These are phyloP conservation scores for Talaromyces pinophilus DNA, from an alignment of 2,329 filamentous ascomycete genomes.

Conservation along the genomic window DNA sequence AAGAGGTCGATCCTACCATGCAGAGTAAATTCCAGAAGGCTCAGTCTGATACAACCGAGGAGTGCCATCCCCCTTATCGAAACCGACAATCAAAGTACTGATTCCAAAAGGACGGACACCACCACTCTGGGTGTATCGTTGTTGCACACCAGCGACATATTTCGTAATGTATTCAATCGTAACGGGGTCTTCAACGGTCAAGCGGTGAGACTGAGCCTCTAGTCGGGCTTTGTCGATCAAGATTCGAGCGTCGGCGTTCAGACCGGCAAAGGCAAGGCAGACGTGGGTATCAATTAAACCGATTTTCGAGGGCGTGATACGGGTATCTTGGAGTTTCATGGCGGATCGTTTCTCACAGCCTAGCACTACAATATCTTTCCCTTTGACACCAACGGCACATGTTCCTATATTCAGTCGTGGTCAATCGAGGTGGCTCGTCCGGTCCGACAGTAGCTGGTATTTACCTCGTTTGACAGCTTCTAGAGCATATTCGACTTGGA, in stretches of 20 bases:
- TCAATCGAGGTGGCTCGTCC: not conserved
- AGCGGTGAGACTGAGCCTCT: constrained; percentile 94
- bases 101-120: constrained; percentile 98
- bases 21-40: constrained; percentile 98
- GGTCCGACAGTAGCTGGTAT: not conserved
- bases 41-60: constrained; percentile 96
- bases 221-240: constrained; percentile 96
- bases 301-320: constrained; percentile 98
- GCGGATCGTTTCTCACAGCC: constrained; percentile 98
- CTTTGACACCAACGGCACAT: constrained; percentile 97
- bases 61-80: constrained; percentile 86
- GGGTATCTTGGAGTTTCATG: constrained; percentile 99
- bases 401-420: constrained; percentile 64
- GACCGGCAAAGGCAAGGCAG: constrained; percentile 91
- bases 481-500: constrained; percentile 98
- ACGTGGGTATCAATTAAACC: constrained; percentile 94
- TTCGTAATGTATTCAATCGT: constrained; percentile 99
- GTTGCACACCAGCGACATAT: constrained; percentile 96
- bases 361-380: constrained; percentile 87
- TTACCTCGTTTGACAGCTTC: constrained; percentile 97
- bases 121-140: constrained; percentile 98
- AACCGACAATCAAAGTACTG: constrained; percentile 97
- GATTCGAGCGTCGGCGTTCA: constrained; percentile 97
- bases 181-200: constrained; percentile 96
- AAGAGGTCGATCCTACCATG: constrained; percentile 67